Base-by-base conservation (phyloP, 495 filamentous ascomycete species). In the Talaromyces thailandensis region DNA sequence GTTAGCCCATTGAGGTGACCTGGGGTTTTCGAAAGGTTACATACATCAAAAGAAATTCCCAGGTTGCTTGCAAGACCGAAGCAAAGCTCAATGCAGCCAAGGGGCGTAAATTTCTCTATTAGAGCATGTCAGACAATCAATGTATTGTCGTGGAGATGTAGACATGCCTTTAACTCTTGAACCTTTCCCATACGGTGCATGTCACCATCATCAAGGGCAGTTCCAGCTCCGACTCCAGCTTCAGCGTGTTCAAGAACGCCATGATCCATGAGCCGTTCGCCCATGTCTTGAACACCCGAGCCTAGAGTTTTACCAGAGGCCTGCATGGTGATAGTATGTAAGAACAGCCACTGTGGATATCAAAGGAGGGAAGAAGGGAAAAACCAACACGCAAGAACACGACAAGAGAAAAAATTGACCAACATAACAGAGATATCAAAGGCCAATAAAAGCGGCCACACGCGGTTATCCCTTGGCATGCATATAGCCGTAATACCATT, bases 21-120 rank as follows among this genome's bases (percentile, higher is more conserved):
- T n/a, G 29, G 45, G 14, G 32, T 29, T 57, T 29, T 3, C 6
- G 28, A 23, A 35, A n/a, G 2, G 3, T 21, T 61, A 12, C 28
- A 37, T 21, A 70, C 69, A 70, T 65, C 5, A 70, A 28, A 64
- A 70, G 57, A 52, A 65, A 70, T 52, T 70, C 69, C 69, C 69
- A 71, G 3, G 69, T 71, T 14, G 67, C 69, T 55, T 71, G 69
- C 28, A 70, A 35, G 18, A 70, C 67, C 2, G 69, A 67, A 28
- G 69, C 61, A 64, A 69, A 71, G 58, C 67, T 69, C 26, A 71
- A 62, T 32, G 69, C 69, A 23, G 69, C 69, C 12, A 71, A 18
- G 5, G 67, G 69, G 40, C 67, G 67, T 24, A 70, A 24, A 29
- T 70, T 64, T 61, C 68, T 61, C 68, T 63, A 18, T 32, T 58